Percentiles rank a stretch among this genome's conserved stretches.
phyloP scores from a whole-genome alignment of 306 rosid species.

The Castanospermum australe region DNA sequence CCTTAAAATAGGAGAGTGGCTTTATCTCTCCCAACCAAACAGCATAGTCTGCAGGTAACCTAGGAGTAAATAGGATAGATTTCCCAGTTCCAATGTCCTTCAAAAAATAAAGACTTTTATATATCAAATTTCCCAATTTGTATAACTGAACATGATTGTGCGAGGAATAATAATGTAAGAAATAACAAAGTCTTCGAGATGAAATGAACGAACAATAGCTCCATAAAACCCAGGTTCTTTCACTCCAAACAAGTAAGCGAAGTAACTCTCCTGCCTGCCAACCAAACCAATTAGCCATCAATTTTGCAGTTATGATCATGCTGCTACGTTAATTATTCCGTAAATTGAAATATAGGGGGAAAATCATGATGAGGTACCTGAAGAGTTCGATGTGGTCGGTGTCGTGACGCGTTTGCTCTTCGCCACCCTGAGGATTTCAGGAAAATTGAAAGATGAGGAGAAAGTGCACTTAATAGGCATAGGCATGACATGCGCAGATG shows the following conservation, averaged over 20 bases:
- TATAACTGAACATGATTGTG: too few species aligned
- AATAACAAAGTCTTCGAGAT: background rate
- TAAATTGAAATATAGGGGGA: background rate
- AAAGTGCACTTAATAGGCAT: too few species aligned
- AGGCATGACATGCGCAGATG: too few species aligned
- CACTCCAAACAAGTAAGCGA: constrained; percentile 90
- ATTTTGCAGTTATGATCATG: background rate
- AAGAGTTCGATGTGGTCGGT: constrained; percentile 87
- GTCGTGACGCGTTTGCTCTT: constrained; percentile 80
- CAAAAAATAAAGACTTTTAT: background rate
- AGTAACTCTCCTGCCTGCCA: constrained; percentile 87
- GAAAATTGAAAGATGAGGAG: background rate
- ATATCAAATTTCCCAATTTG: too few species aligned
- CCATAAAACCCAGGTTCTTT: constrained; percentile 84
- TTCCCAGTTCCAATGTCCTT: constrained; percentile 78
- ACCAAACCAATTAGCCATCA: background rate
- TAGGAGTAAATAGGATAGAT: constrained; percentile 73
- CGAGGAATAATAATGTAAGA: too few species aligned
- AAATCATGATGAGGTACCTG: constrained; percentile 42
- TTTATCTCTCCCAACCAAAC: constrained; percentile 90
- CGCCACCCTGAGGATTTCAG: constrained; percentile 60
- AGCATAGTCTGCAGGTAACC: constrained; percentile 82
- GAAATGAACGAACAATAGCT: constrained; percentile 67
- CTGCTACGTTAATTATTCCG: background rate
- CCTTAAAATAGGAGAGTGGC: constrained; percentile 61